These are phyloP conservation scores for Aspergillus clavatus DNA, from an alignment of 2,329 filamentous ascomycete species.

Conservation along the genomic window DNA sequence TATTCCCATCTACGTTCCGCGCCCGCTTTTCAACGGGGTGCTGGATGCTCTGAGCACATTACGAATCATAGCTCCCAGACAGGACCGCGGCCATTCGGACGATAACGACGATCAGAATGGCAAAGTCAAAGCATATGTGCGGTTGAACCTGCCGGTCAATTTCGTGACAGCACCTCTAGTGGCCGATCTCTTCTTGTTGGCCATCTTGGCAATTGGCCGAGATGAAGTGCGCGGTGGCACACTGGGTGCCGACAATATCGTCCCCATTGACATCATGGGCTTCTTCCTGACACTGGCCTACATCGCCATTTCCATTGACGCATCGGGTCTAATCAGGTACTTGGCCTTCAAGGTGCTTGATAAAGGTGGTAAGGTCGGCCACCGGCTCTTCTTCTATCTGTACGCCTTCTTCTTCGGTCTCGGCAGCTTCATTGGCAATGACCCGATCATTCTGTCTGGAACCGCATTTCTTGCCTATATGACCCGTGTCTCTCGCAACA, in stretches of 20 bases:
- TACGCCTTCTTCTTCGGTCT: constrained; percentile 67
- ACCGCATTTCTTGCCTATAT: constrained; percentile 73
- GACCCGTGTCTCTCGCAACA: constrained; percentile 70
- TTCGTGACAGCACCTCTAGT: constrained; percentile 67
- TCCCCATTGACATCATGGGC: constrained; percentile 66
- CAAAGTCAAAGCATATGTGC: constrained; percentile 42
- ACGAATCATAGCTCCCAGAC: constrained; percentile 51
- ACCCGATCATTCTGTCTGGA: constrained; percentile 69
- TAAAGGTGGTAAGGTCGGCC: constrained; percentile 62
- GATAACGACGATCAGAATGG: constrained; percentile 1
- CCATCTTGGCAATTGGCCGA: constrained; percentile 62
- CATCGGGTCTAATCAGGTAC: constrained; percentile 66
- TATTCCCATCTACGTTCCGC: constrained; percentile 58
- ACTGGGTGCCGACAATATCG: constrained; percentile 60
- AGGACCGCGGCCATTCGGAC: constrained; percentile 18
- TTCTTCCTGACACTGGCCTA: constrained; percentile 72
- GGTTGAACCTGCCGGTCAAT: constrained; percentile 60
- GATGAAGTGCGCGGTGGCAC: constrained; percentile 66
- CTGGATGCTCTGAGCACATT: constrained; percentile 41
- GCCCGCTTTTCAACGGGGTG: constrained; percentile 43
- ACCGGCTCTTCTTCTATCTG: constrained; percentile 66
- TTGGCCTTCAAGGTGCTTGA: constrained; percentile 66
- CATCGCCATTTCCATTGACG: constrained; percentile 72
- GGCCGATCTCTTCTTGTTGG: constrained; percentile 66
- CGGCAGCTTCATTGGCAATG: constrained; percentile 67